These are phyloP conservation scores for Diaporthe eres DNA, from an alignment of 2,329 filamentous ascomycete species.

Conservation along the genomic window DNA sequence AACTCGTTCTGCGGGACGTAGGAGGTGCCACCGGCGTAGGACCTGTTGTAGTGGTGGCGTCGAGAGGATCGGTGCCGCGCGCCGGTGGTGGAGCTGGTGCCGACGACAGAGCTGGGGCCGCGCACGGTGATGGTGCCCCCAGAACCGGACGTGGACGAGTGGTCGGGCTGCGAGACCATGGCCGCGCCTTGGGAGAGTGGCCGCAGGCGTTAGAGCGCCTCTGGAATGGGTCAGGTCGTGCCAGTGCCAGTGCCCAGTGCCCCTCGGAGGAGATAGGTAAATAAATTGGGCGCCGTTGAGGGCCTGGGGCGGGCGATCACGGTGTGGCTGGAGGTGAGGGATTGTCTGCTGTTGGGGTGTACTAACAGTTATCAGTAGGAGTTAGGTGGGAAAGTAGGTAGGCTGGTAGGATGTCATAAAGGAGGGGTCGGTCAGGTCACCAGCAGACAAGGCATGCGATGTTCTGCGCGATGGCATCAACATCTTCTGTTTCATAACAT, in stretches of 20 bases:
- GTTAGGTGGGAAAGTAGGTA: constrained; percentile 34
- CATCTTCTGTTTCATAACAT: constrained; percentile 34
- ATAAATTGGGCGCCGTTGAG: background rate
- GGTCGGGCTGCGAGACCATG: constrained; percentile 54
- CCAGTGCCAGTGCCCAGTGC: constrained; percentile 8
- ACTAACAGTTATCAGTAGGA: constrained; percentile 29
- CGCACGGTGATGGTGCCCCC: constrained; percentile 49
- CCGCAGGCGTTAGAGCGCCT: constrained; percentile 10
- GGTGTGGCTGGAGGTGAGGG: constrained; percentile 36
- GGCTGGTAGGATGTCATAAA: constrained; percentile 31
- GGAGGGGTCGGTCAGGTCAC: constrained; percentile 34
- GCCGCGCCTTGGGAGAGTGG: constrained; percentile 18
- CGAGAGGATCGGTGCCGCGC: constrained; percentile 41
- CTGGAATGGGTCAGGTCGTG: constrained; percentile 28
- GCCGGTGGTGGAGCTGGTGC: constrained; percentile 45
- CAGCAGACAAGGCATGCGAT: constrained; percentile 29
- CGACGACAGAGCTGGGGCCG: constrained; percentile 51
- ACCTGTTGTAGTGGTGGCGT: constrained; percentile 77
- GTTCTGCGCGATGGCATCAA: constrained; percentile 27
- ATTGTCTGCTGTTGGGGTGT: constrained; percentile 20
- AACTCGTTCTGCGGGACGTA: constrained; percentile 89
- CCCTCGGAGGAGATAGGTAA: background rate
- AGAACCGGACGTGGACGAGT: constrained; percentile 45
- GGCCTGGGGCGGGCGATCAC: constrained; percentile 32
- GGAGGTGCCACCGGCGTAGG: constrained; percentile 80